Conservation (phyloP, 805 yeast species). For the Blastobotrys chiropterorum region DNA sequence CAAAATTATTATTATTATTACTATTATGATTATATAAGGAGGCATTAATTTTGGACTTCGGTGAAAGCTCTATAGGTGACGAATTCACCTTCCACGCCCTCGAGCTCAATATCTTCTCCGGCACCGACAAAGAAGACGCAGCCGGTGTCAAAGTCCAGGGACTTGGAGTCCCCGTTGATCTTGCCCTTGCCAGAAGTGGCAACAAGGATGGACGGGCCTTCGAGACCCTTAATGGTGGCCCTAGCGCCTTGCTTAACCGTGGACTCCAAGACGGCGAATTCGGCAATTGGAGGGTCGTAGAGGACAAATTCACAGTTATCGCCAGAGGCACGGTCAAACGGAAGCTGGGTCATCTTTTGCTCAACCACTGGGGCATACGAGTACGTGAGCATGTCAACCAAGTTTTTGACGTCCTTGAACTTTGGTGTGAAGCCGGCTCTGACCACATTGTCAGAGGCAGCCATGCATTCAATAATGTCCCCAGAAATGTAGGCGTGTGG, state of each 20-base stretch:
- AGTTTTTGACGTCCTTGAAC: constrained; percentile 87
- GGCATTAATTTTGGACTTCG: constrained; percentile 12
- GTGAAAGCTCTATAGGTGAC: constrained; percentile 82
- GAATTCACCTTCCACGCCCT: constrained; percentile 35
- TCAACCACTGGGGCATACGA: constrained; percentile 82
- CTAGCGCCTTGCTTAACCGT: constrained; percentile 45
- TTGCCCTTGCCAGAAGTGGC: constrained; percentile 76
- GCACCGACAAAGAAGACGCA: constrained; percentile 84
- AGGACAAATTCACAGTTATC: constrained; percentile 32
- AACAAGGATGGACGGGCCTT: constrained; percentile 86
- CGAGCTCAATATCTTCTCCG: constrained; percentile 54
- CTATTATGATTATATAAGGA: neutral
- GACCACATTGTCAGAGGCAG: constrained; percentile 96
- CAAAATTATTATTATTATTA: neutral
- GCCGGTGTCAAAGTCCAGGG: constrained; percentile 54
- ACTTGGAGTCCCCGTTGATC: constrained; percentile 35
- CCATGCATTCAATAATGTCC: constrained; percentile 99
- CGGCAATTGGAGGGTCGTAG: constrained; percentile 95
- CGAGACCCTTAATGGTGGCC: constrained; percentile 53
- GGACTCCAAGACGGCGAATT: constrained; percentile 84
- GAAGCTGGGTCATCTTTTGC: constrained; percentile 75
- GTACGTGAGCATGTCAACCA: constrained; percentile 88
- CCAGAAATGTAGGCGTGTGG: constrained; percentile 98
- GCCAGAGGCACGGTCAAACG: constrained; percentile 39
- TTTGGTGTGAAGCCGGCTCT: constrained; percentile 99